Percentiles rank a stretch among this genome's conserved stretches.
Evolutionary conservation across 768 basidiomycete genomes (phyloP).

Genomic region (Termitomyces sp.): DNA sequence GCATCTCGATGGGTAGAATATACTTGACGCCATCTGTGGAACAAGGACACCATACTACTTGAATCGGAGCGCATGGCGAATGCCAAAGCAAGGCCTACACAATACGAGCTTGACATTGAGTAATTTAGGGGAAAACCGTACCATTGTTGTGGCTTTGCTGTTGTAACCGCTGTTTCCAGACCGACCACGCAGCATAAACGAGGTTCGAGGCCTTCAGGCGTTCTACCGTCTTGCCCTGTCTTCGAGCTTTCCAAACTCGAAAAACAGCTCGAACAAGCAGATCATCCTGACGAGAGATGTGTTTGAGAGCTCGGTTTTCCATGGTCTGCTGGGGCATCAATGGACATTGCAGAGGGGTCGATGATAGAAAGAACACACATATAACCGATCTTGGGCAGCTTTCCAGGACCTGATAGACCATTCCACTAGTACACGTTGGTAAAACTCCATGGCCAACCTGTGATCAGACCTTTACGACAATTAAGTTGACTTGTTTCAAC

Average conservation of each 20-base stretch:
- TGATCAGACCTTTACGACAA: slow-evolving; percentile 34
- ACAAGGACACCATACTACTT: slow-evolving; percentile 24
- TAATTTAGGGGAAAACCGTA: slow-evolving; percentile 17
- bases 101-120: neutral
- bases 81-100: slow-evolving; percentile 42
- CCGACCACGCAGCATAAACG: slow-evolving; percentile 37
- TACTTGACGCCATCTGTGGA: slow-evolving; percentile 44
- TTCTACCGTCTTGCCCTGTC: slow-evolving; percentile 54
- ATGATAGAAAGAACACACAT: slow-evolving; percentile 31
- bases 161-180: slow-evolving; percentile 46
- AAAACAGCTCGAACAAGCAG: slow-evolving; percentile 53
- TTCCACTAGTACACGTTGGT: slow-evolving; percentile 39
- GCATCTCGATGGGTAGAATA: slow-evolving; percentile 42
- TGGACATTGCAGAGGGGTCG: neutral
- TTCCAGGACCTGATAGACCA: slow-evolving; percentile 52
- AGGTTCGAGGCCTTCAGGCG: slow-evolving; percentile 43
- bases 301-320: slow-evolving; percentile 52
- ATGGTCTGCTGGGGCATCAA: slow-evolving; percentile 33
- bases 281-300: slow-evolving; percentile 51
- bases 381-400: slow-evolving; percentile 40
- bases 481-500: neutral
- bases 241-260: slow-evolving; percentile 66
- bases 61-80: slow-evolving; percentile 45
- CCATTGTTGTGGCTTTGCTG: slow-evolving; percentile 40
- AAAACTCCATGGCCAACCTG: slow-evolving; percentile 37